Evolutionary conservation across 495 filamentous ascomycete genomes (phyloP).

Genomic region (Aspergillus sparsus): DNA sequence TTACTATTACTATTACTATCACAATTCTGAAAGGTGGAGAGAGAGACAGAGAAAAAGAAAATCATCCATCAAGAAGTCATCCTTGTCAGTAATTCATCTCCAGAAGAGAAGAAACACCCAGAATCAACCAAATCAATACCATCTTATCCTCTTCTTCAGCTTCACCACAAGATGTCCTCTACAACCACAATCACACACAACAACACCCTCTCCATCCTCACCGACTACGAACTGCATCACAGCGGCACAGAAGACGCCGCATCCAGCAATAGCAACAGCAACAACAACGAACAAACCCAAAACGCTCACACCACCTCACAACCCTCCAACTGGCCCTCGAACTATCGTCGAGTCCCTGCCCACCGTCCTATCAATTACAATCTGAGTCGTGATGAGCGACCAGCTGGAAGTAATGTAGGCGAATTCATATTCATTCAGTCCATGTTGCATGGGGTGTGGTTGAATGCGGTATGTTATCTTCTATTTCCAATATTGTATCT

Average conservation of each 20-base stretch:
- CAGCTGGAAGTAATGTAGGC: slow-evolving; percentile 41
- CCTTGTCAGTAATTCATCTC: no score
- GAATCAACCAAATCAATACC: not conserved
- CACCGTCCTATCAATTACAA: slow-evolving; percentile 51
- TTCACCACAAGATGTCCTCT: slow-evolving; percentile 38
- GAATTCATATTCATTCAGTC: slow-evolving; percentile 50
- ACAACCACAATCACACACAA: slow-evolving; percentile 34
- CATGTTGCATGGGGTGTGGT: slow-evolving; percentile 55
- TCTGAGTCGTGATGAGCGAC: slow-evolving; percentile 41
- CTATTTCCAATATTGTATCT: not conserved
- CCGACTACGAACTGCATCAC: slow-evolving; percentile 53
- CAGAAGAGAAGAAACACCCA: not conserved
- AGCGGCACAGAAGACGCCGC: slow-evolving; percentile 18
- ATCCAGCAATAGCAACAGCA: not conserved
- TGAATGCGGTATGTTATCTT: slow-evolving; percentile 52
- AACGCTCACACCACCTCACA: slow-evolving; percentile 11
- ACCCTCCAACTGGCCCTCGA: slow-evolving; percentile 41
- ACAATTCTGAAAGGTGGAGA: no score
- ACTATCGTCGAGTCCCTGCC: slow-evolving; percentile 51
- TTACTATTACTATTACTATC: no score
- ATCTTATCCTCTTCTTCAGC: not conserved
- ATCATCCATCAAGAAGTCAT: no score
- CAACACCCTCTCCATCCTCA: slow-evolving; percentile 35
- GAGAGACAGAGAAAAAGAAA: no score
- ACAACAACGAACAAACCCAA: slow-evolving; percentile 1